Conservation (phyloP, 495 filamentous ascomycete species). For the Schizothecium vesticola region DNA sequence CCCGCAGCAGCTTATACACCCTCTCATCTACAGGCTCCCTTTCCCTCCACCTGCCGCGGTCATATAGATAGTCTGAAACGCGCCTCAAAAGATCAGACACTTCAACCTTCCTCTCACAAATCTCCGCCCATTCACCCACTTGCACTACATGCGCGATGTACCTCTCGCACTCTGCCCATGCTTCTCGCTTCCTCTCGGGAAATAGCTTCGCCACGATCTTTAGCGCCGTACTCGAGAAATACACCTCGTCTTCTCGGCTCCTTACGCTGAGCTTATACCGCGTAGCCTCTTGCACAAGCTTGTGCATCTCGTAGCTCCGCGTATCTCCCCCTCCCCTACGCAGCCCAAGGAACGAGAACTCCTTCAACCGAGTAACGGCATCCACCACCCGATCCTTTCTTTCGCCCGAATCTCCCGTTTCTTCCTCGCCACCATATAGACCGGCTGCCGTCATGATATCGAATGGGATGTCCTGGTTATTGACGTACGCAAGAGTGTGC, state of each 20-base stretch:
- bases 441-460: conserved; percentile 8
- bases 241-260: conserved; percentile 6
- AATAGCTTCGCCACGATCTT: conserved; percentile 9
- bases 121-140: conserved; percentile 12
- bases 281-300: conserved; percentile 24
- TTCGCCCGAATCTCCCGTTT: not conserved
- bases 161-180: conserved; percentile 17
- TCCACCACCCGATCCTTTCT: conserved; percentile 2
- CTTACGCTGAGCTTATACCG: conserved; percentile 12
- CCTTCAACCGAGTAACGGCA: conserved; percentile 11
- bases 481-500: conserved; percentile 16
- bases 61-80: conserved; percentile 14
- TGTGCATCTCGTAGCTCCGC: conserved; percentile 22
- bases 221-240: conserved; percentile 18
- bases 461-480: conserved; percentile 21
- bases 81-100: conserved; percentile 13
- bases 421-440: not conserved
- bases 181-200: conserved; percentile 7
- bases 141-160: conserved; percentile 13
- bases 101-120: conserved; percentile 7
- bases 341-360: conserved; percentile 16
- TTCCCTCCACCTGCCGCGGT: conserved; percentile 16
- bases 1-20: not conserved
- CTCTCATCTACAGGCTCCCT: conserved; percentile 7
- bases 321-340: not conserved